Conservation (phyloP, 2,329 filamentous ascomycete species). For the Scytalidium lignicola region DNA sequence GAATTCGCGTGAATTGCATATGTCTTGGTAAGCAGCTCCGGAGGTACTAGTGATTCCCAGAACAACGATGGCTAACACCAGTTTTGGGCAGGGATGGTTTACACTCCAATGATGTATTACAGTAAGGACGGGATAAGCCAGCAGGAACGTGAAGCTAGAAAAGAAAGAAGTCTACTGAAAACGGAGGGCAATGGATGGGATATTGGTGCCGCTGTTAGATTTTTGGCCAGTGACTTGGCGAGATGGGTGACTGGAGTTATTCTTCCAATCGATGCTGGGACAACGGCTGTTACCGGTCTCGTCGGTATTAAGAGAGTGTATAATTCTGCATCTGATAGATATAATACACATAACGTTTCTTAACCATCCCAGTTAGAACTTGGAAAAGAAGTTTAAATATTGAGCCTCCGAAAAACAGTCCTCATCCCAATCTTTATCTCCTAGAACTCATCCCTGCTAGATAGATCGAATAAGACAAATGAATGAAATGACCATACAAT, state of each 20-base stretch:
- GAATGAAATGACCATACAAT: no score
- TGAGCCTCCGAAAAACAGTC: no score
- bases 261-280: constrained; percentile 41
- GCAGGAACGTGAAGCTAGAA: constrained; percentile 32
- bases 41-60: not conserved
- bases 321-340: no score
- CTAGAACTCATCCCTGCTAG: no score
- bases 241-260: constrained; percentile 46
- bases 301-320: no score
- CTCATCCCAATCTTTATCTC: no score
- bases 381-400: no score
- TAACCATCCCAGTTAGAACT: no score
- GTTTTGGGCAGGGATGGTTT: constrained; percentile 33
- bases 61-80: not conserved
- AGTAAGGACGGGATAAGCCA: constrained; percentile 29
- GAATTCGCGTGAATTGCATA: constrained; percentile 49
- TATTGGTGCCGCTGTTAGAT: constrained; percentile 42
- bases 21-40: constrained; percentile 43
- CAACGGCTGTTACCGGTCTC: constrained; percentile 28
- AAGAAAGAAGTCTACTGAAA: constrained; percentile 43
- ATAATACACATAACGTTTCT: no score
- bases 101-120: constrained; percentile 40
- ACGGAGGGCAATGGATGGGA: constrained; percentile 51
- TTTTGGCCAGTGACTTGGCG: constrained; percentile 45
- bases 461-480: no score